Base-by-base conservation (phyloP, 306 rosid genomes). In the Glycyrrhiza uralensis region DNA sequence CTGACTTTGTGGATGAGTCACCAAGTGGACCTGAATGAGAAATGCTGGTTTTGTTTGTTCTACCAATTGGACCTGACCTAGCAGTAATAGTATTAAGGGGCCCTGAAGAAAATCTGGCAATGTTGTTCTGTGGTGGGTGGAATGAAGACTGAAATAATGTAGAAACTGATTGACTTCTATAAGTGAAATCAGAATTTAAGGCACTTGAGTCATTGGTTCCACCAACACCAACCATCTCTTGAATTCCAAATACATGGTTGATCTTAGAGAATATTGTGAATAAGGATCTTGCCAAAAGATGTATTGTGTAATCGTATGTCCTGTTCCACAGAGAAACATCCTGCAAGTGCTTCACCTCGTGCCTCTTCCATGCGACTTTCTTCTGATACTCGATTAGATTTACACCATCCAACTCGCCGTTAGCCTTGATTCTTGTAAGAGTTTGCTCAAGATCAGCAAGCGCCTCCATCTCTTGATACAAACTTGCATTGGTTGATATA, bases 381-480 rank as follows among this genome's bases (percentile, higher is more conserved):
- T 87, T 95, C 83, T 81, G 93, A 81, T 84, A 90, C 83, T 93
- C 93, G 0, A 66, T 67, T 66, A 90, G 76, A 83, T 49, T 81
- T n/a, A 75, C 60, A 26, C 66, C 82, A 26, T 78, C 87, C 0
- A 74, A 65, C 20, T 88, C 93, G 7, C 79, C 85, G 42, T 41
- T 85, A 62, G 75, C 71, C 77, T 90, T 93, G 82, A 93, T 83
- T 80, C 96, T 90, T 69, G 86, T 39, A 52, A 87, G 69, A 44
- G 93, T 77, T 79, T 88, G 98, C 74, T 93, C 96, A 58, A 93
- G 91, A 76, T 93, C 98, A 20, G 85, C 52, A 75, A 88, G 91
- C 59, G 85, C 82, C 80, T 93, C 96, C 90, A 85, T 84, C 85
- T 93, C 98, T 79, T 82, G 91, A 88, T 90, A 88, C 87, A 93